Conservation (phyloP, 345 rosid species). For the Moricandia moricandioides region DNA sequence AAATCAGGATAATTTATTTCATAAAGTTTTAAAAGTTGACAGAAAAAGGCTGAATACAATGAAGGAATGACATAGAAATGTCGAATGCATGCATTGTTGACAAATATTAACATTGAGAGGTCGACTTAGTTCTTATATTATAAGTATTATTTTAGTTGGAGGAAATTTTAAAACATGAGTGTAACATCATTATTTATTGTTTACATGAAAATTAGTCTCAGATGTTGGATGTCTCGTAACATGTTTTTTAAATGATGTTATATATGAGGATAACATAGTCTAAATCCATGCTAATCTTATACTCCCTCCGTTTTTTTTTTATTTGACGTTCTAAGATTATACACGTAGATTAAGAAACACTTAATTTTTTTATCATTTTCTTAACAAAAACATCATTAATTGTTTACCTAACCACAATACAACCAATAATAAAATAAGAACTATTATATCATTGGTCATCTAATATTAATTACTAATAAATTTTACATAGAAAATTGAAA, state of each 20-base stretch:
- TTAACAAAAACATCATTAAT: no score
- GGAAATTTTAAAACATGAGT: neutral
- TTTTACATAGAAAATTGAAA: no score
- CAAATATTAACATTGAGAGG: neutral
- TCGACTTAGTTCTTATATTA: neutral
- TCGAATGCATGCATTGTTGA: constrained; percentile 27
- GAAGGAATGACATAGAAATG: constrained; percentile 1
- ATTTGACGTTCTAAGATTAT: no score
- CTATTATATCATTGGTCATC: no score
- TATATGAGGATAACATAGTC: constrained; percentile 17
- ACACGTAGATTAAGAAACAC: no score
- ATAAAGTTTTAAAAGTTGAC: constrained; percentile 31
- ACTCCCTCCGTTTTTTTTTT: no score
- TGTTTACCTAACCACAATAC: no score
- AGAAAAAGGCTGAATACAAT: constrained; percentile 19
- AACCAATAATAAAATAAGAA: no score
- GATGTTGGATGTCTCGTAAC: constrained; percentile 25
- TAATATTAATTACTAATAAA: no score
- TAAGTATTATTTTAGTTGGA: neutral
- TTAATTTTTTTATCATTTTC: no score
- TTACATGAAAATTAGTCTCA: constrained; percentile 2
- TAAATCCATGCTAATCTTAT: constrained; percentile 7
- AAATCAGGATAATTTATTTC: neutral
- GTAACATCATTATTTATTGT: constrained; percentile 9
- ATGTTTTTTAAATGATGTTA: constrained; percentile 16